Percentiles rank a stretch among this genome's conserved stretches.
Conservation (phyloP, 169 alveolate species). For the Plasmodium reichenowi region DNA sequence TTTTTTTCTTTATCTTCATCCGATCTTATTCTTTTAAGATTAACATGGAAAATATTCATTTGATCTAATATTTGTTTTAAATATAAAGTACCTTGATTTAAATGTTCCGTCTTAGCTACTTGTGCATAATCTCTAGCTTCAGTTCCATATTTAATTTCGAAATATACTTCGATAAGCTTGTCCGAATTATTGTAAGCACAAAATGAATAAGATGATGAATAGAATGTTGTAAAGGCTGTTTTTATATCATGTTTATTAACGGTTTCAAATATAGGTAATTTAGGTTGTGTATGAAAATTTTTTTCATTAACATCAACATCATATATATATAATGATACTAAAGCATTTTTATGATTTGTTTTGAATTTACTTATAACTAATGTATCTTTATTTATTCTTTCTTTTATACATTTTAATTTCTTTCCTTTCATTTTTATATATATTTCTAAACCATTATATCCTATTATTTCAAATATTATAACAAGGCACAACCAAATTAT, state of each 20-base stretch:
- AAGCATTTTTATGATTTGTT: conserved; percentile 11
- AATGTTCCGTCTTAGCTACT: conserved; percentile 55
- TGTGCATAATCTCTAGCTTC: conserved; percentile 68
- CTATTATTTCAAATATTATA: not conserved
- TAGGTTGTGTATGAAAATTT: conserved; percentile 5
- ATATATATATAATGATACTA: conserved; percentile 36
- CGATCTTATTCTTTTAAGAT: conserved; percentile 41
- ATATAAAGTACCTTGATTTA: conserved; percentile 48
- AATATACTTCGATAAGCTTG: conserved; percentile 14
- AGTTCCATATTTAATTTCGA: conserved; percentile 60
- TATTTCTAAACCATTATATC: conserved; percentile 20
- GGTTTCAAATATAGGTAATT: conserved; percentile 37
- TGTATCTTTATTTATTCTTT: conserved; percentile 52
- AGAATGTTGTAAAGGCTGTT: conserved; percentile 68
- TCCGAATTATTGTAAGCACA: conserved; percentile 39
- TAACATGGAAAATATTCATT: conserved; percentile 54
- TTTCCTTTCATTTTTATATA: conserved; percentile 32
- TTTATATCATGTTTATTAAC: conserved; percentile 60
- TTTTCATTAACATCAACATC: conserved; percentile 44
- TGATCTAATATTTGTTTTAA: conserved; percentile 53
- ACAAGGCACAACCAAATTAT: not conserved
- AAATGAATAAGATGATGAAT: conserved; percentile 53
- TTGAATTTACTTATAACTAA: conserved; percentile 45
- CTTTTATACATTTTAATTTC: conserved; percentile 47
- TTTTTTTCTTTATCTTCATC: conserved; percentile 59